Evolutionary conservation across 768 basidiomycete species (phyloP), one percentile per base, ranked within the genome.

Genomic region (Suillus discolor): DNA sequence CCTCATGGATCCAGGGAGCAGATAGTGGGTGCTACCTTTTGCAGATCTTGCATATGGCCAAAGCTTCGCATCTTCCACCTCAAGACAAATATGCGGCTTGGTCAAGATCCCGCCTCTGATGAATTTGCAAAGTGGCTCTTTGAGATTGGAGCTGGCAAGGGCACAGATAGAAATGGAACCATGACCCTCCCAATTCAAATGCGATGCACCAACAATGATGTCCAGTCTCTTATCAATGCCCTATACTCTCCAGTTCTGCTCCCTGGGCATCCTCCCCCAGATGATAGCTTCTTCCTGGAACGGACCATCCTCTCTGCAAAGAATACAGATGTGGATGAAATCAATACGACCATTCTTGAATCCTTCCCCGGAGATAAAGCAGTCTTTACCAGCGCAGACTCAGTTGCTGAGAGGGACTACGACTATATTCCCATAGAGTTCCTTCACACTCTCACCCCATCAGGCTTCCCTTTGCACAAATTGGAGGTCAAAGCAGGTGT

Each of bases 1-100:
- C 68, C 63, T 0, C 69, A 75, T 66, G 83, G 82, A 0, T 71
- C 74, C 6, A 62, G 78, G 41, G 72, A 73, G 44, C 73, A 83
- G 12, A 81, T 83, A 71, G 73, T 84, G 3, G 66, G 66, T 65
- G 79, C 79, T 1, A 74, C 73, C 7, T 67, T 85, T 0, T 73
- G 70, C 23, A 60, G 70, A 12, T 84, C 82, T 23, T 28, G 66
- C 9, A 69, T 86, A 0, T 86, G 85, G 83, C 34, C 41, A 4
- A 49, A 54, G 7, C 71, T 82, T 38, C n/a, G 67, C 8, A 62
- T 81, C 13, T 68, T 82, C 2, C 68, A 76, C 51, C 75, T 84
- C 4, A 62, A 49, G 4, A 64, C 73, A 38, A 85, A 85, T 66
- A 85, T 84, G 82, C 62, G 73, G 6, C 74, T 85, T 16, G 75